These are phyloP conservation scores for Zizania latifolia DNA, from an alignment of 176 grass and related monocot genomes.

Conservation along the genomic window DNA sequence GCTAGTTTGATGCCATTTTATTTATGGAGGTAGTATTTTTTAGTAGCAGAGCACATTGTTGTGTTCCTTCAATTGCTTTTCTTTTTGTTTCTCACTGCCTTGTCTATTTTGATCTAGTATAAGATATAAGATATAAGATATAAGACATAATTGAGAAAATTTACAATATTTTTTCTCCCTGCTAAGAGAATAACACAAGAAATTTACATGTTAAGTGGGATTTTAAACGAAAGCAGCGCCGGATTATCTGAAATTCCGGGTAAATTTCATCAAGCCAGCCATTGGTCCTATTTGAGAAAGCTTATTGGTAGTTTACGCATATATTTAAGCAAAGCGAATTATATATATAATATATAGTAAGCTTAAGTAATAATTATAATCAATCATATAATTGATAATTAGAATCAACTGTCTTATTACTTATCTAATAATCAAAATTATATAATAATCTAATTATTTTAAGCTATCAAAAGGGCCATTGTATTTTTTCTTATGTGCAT, in stretches of 20 bases:
- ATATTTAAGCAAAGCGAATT: too few species aligned
- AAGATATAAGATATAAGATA: not conserved
- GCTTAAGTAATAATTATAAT: too few species aligned
- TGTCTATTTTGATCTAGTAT: too few species aligned
- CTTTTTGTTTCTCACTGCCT: not conserved
- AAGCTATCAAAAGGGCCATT: too few species aligned
- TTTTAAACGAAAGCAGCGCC: not conserved
- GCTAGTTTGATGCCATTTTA: slow-evolving; percentile 1
- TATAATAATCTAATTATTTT: too few species aligned
- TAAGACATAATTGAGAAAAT: not conserved
- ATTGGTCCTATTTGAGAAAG: too few species aligned
- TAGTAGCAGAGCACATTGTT: not conserved
- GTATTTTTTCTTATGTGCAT: too few species aligned
- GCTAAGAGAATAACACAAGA: not conserved
- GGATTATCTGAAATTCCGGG: not conserved
- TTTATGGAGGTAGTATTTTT: slow-evolving; percentile 8
- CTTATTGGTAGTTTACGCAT: too few species aligned
- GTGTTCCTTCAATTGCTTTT: not conserved
- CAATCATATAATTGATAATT: too few species aligned
- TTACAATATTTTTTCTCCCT: not conserved
- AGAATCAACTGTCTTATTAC: too few species aligned
- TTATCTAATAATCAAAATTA: too few species aligned
- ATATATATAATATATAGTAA: too few species aligned
- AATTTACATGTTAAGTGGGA: not conserved
- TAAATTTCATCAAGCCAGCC: not conserved